phyloP scores from a whole-genome alignment of 129 eudicot genomes.

The Cynara cardunculus region DNA sequence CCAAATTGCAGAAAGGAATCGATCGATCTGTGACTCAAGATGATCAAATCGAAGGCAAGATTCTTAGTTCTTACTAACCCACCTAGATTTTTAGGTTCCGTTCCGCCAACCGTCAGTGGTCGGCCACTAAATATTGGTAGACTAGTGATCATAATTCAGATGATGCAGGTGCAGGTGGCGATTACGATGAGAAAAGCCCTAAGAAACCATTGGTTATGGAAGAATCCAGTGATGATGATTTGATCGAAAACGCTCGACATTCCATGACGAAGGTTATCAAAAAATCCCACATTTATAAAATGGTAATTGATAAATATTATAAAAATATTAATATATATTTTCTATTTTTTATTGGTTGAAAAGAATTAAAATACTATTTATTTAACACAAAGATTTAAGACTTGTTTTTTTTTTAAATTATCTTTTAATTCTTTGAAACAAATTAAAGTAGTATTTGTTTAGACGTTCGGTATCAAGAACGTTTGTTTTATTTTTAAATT shows the following conservation, averaged over 20 bases:
- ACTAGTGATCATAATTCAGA: too few relatives aligned
- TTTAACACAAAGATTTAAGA: too few relatives aligned
- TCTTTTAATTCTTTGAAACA: too few relatives aligned
- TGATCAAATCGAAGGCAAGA: background rate
- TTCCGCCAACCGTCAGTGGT: background rate
- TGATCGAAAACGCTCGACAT: background rate
- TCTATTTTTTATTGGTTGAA: too few relatives aligned
- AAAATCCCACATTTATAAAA: background rate
- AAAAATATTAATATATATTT: too few relatives aligned
- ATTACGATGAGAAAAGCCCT: background rate
- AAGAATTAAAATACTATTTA: too few relatives aligned
- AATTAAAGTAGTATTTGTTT: too few relatives aligned
- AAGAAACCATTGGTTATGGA: background rate
- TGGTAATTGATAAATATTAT: conserved; percentile 11
- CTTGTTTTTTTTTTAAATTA: too few relatives aligned
- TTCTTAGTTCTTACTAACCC: background rate
- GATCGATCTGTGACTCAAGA: background rate
- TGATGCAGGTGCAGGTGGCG: background rate
- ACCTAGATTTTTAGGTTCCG: too few relatives aligned
- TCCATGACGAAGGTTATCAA: conserved; percentile 1
- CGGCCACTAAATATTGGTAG: too few relatives aligned
- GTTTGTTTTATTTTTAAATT: too few relatives aligned
- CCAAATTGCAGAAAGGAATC: background rate
- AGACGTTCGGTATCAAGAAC: too few relatives aligned
- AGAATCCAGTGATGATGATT: background rate